Evolutionary conservation across 768 basidiomycete species (phyloP), one percentile per base, ranked within the genome.

Genomic region (Leccinum subtestaceum): DNA sequence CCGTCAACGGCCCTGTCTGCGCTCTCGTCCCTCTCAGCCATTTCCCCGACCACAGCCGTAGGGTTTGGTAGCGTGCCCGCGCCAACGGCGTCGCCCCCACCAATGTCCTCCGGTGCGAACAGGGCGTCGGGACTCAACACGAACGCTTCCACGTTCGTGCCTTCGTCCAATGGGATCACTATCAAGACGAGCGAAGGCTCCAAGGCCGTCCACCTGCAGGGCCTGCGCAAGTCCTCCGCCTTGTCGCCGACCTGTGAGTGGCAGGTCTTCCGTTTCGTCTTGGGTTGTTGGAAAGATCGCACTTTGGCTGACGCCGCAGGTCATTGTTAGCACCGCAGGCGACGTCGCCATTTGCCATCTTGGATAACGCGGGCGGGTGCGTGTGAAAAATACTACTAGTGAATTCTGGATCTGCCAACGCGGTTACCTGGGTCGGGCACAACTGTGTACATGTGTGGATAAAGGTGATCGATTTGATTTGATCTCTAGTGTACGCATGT

Each of bases 101-200:
- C n/a, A 31, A 1, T 48, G 3, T 5, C 27, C 13, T 27, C 31
- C 6, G 12, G 17, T 2, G 60, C 43, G 7, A 40, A 13, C 2
- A 64, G 38, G 11, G 47, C n/a, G 0, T 3, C 53, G 1, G 64
- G 50, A 1, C 63, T 72, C 43, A 72, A 67, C 58, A 56, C 63
- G 52, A 67, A 60, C 57, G 71, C 71, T 19, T 58, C 59, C 2
- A 13, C 72, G 53, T 72, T 72, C 32, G 29, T 72, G 3, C 70
- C 72, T 1, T 55, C 56, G 15, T 17, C 53, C 19, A 55, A 43
- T 1, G 15, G 52, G 13, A 65, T 73, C 46, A 55, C 65, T 4
- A 60, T 70, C 62, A 72, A 69, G 21, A 63, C 68, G 0, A 31
- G 48, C 32, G 68, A 70, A 0, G 65, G 66, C 7, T 15, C 56